These are phyloP conservation scores for Sordariomycetes sp. DNA, from an alignment of 2,329 filamentous ascomycete genomes.

Conservation along the genomic window DNA sequence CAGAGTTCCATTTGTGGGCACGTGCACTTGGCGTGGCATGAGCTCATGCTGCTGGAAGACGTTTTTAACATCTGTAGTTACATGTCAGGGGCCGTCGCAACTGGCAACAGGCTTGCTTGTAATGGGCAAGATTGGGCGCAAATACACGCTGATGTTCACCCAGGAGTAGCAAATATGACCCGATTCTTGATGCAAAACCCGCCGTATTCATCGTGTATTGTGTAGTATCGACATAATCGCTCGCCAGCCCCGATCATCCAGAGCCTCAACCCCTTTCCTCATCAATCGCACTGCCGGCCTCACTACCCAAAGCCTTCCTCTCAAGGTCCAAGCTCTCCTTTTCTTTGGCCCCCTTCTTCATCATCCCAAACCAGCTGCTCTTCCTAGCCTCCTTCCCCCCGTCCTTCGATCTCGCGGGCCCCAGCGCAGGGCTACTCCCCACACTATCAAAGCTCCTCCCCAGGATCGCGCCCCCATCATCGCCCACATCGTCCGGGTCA, in stretches of 20 bases:
- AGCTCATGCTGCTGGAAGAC: too few relatives aligned
- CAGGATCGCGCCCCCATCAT: constrained; percentile 32
- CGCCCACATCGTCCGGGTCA: constrained; percentile 40
- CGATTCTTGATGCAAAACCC: neutral
- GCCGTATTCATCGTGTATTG: neutral
- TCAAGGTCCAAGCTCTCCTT: constrained; percentile 47
- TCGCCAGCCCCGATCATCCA: neutral
- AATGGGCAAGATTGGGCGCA: neutral
- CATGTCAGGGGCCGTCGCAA: too few relatives aligned
- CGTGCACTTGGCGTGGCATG: too few relatives aligned
- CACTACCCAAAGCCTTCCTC: constrained; percentile 2
- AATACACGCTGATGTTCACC: neutral
- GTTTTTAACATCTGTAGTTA: too few relatives aligned
- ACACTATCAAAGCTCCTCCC: constrained; percentile 46
- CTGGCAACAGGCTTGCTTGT: too few relatives aligned
- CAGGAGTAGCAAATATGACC: neutral
- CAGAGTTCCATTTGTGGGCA: too few relatives aligned
- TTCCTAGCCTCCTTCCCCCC: constrained; percentile 41
- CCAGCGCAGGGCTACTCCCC: constrained; percentile 45
- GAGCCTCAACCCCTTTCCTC: constrained; percentile 3
- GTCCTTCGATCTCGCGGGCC: constrained; percentile 34
- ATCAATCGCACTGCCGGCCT: constrained; percentile 16
- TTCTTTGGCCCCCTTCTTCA: constrained; percentile 36
- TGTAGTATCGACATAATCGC: neutral
- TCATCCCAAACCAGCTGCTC: constrained; percentile 44